phyloP scores from a whole-genome alignment of 352 stramenopile genomes.

The Pythium insidiosum region DNA sequence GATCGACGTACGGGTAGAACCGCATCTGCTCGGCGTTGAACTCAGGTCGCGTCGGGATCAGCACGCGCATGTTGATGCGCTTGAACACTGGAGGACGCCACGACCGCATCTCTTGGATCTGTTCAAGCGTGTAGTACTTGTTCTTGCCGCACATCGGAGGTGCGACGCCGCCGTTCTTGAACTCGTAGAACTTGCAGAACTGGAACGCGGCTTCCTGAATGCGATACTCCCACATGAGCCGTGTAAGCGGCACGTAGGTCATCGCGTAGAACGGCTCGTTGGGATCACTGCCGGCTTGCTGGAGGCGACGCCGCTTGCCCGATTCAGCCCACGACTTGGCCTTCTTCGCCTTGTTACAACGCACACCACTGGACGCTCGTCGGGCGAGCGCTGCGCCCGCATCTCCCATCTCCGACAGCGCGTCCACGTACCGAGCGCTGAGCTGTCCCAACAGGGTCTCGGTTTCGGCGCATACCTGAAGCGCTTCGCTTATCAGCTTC shows the following conservation, averaged over 20 bases:
- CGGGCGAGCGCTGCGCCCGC: neutral
- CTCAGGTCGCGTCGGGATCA: slow-evolving; percentile 1
- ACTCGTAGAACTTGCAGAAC: slow-evolving; percentile 13
- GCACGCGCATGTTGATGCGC: neutral
- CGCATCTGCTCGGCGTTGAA: neutral
- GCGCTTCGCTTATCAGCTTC: neutral
- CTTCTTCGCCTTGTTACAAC: neutral
- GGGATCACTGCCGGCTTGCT: neutral
- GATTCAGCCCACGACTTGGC: neutral
- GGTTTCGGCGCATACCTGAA: neutral
- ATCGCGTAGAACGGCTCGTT: slow-evolving; percentile 6
- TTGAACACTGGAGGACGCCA: neutral
- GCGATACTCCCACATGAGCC: slow-evolving; percentile 4
- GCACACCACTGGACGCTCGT: neutral
- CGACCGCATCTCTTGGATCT: slow-evolving; percentile 6
- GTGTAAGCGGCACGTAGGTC: slow-evolving; percentile 3
- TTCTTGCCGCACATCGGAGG: slow-evolving; percentile 1
- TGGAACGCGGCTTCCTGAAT: slow-evolving; percentile 7
- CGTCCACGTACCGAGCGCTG: neutral
- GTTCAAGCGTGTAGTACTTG: slow-evolving; percentile 3
- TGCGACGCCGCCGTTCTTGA: slow-evolving; percentile 3
- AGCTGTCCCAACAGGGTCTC: neutral
- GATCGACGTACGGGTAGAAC: slow-evolving; percentile 2
- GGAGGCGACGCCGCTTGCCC: neutral
- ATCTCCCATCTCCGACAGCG: neutral